Base-by-base conservation (phyloP, 2,329 filamentous ascomycete genomes). In the Dactylellina cionopaga region DNA sequence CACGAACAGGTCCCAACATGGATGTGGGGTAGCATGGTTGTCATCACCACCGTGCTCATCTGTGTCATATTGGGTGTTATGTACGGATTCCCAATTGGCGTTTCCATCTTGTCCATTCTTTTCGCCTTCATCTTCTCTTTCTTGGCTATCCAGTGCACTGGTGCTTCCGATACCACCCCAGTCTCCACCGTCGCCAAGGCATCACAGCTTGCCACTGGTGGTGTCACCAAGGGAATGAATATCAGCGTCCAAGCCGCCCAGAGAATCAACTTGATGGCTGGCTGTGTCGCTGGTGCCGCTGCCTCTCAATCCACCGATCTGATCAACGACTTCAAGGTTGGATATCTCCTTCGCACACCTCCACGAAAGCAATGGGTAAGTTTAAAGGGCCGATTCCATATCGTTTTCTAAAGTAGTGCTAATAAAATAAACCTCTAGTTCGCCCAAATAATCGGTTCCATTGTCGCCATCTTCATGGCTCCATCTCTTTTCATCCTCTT, bases 61-160 rank as follows among this genome's bases (percentile, higher is more conserved):
- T 72, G 68, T 31, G 68, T 72, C 44, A 58, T 72, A 24, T 41
- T 72, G 24, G 68, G 68, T 13, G 43, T 27, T 25, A 54, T 65
- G 59, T 72, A 72, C 59, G 19, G 51, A 15, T 58, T 59, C 59
- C 59, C 68, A 46, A 41, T 65, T 24, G 59, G 68, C 31, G 59
- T 82, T 80, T 80, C 79, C 2, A 74, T 83, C 11, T 78, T 83
- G n/a, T 81, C 82, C 52, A 78, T 83, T 75, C 79, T 83, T 77
- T 77, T 83, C 56, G 81, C 81, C 27, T 83, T 83, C 80, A 81
- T 83, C 79, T 83, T 83, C 78, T 81, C 81, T 43, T 81, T 83
- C 77, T 76, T 83, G 25, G 82, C 81, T 41, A 81, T 83, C 37
- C 82, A 83, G 74, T 83, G 81, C 76, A 79, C 81, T 47, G 82